Evolutionary conservation across 2,329 filamentous ascomycete genomes (phyloP), one percentile per base, ranked within the genome.

Genomic region (Neobulgaria alba): DNA sequence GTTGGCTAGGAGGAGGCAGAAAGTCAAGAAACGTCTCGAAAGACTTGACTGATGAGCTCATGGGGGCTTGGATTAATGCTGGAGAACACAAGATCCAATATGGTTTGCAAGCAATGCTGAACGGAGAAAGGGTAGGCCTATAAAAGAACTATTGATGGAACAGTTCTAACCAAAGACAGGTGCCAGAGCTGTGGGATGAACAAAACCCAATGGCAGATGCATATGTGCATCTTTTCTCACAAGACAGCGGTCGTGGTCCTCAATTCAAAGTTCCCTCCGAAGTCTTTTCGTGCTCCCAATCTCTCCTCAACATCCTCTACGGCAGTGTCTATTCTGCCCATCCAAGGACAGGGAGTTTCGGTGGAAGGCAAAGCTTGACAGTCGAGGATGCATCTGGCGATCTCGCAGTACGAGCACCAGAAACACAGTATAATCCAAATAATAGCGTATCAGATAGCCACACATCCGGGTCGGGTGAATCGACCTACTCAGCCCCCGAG

Each of bases 121-220:
- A 69, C 32, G 71, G 68, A 15, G 74, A 80, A 50, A 77, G 72
- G 63, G 73, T 76, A 54, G 49, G 54, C 43, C 37, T 14, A 16
- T 29, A 12, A 31, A 5, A 29, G 30, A 4, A n/a, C 21, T 19
- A 7, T 23, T 4, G 16, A 15, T 20, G 10, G 20, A 10, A 21
- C 23, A 29, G 29, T 18, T 33, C 42, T 48, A 33, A 53, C 40
- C n/a, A 38, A 29, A 39, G 5, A 26, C 33, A 79, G 75, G 73
- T 82, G 3, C 75, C 77, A 2, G 79, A 82, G 57, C 60, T 83
- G 15, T 82, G 79, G 79, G 74, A 77, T 48, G 75, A 80, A 14
- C 29, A 26, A 12, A 41, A 39, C 10, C 32, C 37, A 40, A 63
- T 59, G 38, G 77, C 73, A 29, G 70, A 70, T 45, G 68, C 79